Evolutionary conservation across 495 filamentous ascomycete genomes (phyloP).

Genomic region (Podospora sp.): DNA sequence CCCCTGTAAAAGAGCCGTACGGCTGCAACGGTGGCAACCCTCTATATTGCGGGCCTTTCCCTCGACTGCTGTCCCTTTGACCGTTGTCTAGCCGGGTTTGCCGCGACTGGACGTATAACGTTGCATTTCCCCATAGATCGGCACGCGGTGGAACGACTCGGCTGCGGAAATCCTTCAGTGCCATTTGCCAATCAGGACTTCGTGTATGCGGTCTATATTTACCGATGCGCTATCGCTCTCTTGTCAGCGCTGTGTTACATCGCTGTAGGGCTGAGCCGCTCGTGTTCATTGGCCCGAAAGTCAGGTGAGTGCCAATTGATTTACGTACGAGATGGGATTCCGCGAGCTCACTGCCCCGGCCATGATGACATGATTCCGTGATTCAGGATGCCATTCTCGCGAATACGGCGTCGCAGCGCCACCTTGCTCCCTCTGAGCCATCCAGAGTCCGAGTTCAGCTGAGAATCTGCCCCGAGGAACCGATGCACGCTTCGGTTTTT

Average conservation of each 20-base stretch:
- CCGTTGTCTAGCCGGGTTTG: too few relatives aligned
- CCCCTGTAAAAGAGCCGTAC: too few relatives aligned
- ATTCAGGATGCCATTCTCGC: not conserved
- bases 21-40: too few relatives aligned
- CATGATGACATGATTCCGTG: not conserved
- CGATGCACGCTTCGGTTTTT: too few relatives aligned
- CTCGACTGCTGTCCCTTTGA: too few relatives aligned
- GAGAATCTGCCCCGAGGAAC: too few relatives aligned
- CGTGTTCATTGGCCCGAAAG: not conserved
- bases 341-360: not conserved
- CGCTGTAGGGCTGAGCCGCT: not conserved
- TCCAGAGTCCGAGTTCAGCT: not conserved
- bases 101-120: too few relatives aligned
- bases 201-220: not conserved
- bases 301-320: not conserved
- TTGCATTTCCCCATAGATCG: not conserved
- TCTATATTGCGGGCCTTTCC: too few relatives aligned
- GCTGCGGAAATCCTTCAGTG: not conserved
- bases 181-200: not conserved
- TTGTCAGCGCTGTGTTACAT: not conserved
- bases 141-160: not conserved
- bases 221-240: not conserved
- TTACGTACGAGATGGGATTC: not conserved
- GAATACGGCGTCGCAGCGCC: not conserved
- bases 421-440: not conserved